A percentile compares a stretch with the other conserved stretches of the same genome.
Evolutionary conservation across 371 early-diverging fungal genomes (phyloP).

Genomic region (Syncephalastrum contaminatum): DNA sequence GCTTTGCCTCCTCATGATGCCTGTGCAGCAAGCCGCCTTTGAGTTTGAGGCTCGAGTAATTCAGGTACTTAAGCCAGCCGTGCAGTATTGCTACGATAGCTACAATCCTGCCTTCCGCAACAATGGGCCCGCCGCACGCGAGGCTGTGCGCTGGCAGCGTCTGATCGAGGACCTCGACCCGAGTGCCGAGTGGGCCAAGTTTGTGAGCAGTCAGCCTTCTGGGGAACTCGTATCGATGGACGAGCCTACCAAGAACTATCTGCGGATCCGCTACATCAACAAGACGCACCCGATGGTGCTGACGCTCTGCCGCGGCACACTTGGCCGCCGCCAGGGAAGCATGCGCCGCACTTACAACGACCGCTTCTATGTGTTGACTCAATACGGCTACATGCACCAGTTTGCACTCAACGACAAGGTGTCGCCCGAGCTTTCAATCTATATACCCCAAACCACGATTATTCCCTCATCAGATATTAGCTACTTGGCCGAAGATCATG

Average conservation of each 20-base stretch:
- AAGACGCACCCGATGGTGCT: conserved; percentile 37
- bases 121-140: conserved; percentile 11
- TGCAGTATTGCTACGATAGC: conserved; percentile 23
- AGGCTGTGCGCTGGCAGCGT: conserved; percentile 15
- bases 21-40: conserved; percentile 27
- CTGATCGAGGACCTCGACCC: conserved; percentile 27
- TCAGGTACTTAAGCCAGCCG: conserved; percentile 19
- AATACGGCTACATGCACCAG: conserved; percentile 40
- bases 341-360: conserved; percentile 29
- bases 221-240: no score
- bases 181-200: conserved; percentile 32
- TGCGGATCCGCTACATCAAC: conserved; percentile 39
- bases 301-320: conserved; percentile 37
- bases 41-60: conserved; percentile 26
- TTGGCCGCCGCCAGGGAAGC: conserved; percentile 27
- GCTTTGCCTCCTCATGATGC: conserved; percentile 25
- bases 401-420: conserved; percentile 37
- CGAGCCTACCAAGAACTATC: conserved; percentile 25
- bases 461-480: conserved; percentile 26
- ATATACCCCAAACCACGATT: conserved; percentile 30
- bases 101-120: conserved; percentile 16
- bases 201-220: conserved; percentile 16
- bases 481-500: conserved; percentile 8
- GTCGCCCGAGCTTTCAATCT: conserved; percentile 37
- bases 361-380: conserved; percentile 32